Base-by-base conservation (phyloP, 164 flowering plant species). In the Sedum album region DNA sequence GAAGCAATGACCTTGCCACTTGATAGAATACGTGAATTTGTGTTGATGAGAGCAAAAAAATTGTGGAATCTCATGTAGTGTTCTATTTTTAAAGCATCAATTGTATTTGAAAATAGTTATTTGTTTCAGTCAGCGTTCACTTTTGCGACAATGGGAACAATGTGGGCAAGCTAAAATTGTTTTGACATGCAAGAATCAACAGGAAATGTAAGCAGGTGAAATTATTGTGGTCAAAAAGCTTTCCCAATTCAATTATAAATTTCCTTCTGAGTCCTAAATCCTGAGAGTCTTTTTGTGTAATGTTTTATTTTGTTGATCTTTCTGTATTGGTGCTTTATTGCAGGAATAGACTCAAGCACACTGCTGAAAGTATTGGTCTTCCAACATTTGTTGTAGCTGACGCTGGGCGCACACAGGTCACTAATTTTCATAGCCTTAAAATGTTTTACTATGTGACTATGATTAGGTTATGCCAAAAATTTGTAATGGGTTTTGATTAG, bases 401-500 rank as follows among this genome's bases (percentile, higher is more conserved):
- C 80, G 98, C 97, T 51, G 97, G 97, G 66, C 82, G 97, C 65
- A 91, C 98, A 55, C 91, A 93, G 96, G 98, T 93, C 68, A 15
- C 0, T 26, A 35, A 9, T 46, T 13, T 41, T 26, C n/a, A 23
- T 28, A 28, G 20, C 31, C 6, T 31, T 11, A 25, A 11, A 65
- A 25, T 25, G 21, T 30, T 30, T 9, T 9, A n/a, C n/a, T n/a
- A n/a, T n/a, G n/a, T n/a, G n/a, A n/a, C n/a, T n/a, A n/a, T n/a
- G n/a, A n/a, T n/a, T n/a, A n/a, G n/a, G n/a, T n/a, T n/a, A n/a
- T n/a, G n/a, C n/a, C n/a, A n/a, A n/a, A n/a, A n/a, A n/a, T n/a
- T n/a, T n/a, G n/a, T n/a, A n/a, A n/a, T n/a, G n/a, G n/a, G n/a
- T n/a, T n/a, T n/a, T n/a, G n/a, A n/a, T n/a, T n/a, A n/a, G n/a